These are phyloP conservation scores for Beta lomatogona DNA, from an alignment of 179 eudicot genomes.

Conservation along the genomic window DNA sequence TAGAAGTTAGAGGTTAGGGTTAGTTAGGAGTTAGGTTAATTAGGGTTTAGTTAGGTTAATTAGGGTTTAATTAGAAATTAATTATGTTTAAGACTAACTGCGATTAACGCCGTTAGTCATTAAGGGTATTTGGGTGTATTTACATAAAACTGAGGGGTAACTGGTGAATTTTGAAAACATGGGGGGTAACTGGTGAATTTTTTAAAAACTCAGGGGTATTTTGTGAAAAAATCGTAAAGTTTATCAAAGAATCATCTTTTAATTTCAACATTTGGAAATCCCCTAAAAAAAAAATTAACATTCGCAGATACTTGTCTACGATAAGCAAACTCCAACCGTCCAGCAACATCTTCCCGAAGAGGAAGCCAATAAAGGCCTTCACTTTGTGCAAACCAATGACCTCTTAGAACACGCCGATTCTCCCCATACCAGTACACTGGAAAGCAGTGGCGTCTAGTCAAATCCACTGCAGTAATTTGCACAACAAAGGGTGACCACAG, in stretches of 20 bases:
- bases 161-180: no score
- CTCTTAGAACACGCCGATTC: conserved; percentile 89
- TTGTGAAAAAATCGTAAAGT: background rate
- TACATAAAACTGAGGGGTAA: no score
- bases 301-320: conserved; percentile 56
- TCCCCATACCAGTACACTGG: conserved; percentile 99
- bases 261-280: conserved; percentile 22
- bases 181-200: no score
- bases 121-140: no score
- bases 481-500: background rate
- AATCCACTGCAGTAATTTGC: conserved; percentile 62
- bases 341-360: conserved; percentile 92
- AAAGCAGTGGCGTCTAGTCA: conserved; percentile 78
- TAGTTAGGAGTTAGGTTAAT: no score
- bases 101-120: no score
- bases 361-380: conserved; percentile 97
- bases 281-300: conserved; percentile 28
- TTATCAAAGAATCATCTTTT: background rate
- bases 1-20: no score
- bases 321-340: conserved; percentile 93
- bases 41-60: no score
- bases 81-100: no score
- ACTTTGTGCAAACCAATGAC: conserved; percentile 98
- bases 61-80: no score
- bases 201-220: no score